Conservation (phyloP, 768 basidiomycete genomes). For the Rhizopogon sp. region DNA sequence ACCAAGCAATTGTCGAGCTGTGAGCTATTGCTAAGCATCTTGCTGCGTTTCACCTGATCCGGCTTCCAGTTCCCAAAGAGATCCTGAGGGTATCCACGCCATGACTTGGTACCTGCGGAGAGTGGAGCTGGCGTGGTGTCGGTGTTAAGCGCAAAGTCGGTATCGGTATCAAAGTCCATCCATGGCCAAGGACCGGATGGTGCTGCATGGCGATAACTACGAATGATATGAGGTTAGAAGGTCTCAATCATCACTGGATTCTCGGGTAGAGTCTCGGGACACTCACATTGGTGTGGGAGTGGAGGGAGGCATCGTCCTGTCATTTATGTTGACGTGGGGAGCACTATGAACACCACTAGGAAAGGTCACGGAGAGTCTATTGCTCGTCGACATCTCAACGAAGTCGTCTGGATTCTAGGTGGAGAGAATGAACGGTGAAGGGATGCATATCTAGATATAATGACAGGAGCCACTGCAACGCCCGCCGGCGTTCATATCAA, state of each 20-base stretch:
- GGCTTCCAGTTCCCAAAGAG: slow-evolving; percentile 47
- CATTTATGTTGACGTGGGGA: neutral
- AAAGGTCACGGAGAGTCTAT: neutral
- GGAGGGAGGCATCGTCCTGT: neutral
- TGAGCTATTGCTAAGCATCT: slow-evolving; percentile 17
- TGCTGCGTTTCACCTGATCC: slow-evolving; percentile 27
- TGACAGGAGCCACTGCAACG: no score
- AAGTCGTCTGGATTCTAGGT: neutral
- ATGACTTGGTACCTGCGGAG: neutral
- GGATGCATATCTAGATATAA: neutral
- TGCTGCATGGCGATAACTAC: slow-evolving; percentile 31
- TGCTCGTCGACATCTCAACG: neutral
- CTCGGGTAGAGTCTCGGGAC: neutral
- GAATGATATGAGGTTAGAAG: neutral
- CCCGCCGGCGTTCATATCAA: no score
- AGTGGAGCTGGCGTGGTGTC: neutral
- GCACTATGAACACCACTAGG: neutral
- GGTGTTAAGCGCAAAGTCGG: neutral
- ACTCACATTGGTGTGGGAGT: neutral
- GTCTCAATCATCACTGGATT: neutral
- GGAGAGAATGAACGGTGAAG: no score
- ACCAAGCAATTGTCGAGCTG: slow-evolving; percentile 11
- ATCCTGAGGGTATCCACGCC: slow-evolving; percentile 38
- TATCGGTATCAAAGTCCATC: slow-evolving; percentile 32
- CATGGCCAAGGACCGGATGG: slow-evolving; percentile 40